Evolutionary conservation across 345 rosid genomes (phyloP).

Genomic region (Populus tremula): DNA sequence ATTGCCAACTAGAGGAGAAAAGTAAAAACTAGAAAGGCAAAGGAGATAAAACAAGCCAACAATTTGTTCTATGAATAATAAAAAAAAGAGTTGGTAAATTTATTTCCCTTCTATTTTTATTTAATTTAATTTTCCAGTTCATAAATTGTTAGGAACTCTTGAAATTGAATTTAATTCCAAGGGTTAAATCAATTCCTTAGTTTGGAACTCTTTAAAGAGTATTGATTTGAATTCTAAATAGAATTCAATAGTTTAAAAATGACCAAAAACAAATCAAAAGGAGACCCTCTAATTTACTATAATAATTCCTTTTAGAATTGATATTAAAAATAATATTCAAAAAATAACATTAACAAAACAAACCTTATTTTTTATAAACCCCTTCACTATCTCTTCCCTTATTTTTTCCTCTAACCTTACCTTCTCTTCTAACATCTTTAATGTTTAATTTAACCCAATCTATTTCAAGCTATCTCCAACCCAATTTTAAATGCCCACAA

Average conservation of each 20-base stretch:
- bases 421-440: neutral
- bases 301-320: neutral
- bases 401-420: neutral
- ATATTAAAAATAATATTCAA: neutral
- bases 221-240: neutral
- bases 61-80: neutral
- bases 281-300: neutral
- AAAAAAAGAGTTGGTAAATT: neutral
- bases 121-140: no score
- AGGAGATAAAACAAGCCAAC: neutral
- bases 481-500: neutral
- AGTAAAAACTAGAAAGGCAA: neutral
- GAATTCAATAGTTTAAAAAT: neutral
- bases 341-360: neutral
- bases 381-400: rapidly evolving
- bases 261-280: neutral
- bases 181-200: neutral
- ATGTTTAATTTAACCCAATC: neutral
- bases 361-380: neutral
- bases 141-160: neutral
- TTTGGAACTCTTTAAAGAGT: neutral
- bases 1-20: neutral
- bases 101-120: neutral
- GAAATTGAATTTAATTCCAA: no score
- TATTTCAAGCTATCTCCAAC: neutral